phyloP scores from a whole-genome alignment of 2,329 filamentous ascomycete genomes.

The Diplocarpon rosae region DNA sequence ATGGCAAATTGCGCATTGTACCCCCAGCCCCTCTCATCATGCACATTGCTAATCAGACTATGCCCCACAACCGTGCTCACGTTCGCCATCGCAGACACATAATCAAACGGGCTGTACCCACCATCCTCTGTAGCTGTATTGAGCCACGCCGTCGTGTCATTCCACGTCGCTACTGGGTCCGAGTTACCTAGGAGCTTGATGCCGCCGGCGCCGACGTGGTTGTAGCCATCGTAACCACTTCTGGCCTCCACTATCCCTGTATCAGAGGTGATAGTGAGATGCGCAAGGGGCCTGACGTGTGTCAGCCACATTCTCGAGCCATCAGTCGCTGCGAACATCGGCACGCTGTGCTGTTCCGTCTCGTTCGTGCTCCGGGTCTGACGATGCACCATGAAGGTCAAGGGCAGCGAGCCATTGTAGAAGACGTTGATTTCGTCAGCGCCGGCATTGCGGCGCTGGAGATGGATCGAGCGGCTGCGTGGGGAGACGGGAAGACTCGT shows the following conservation, averaged over 20 bases:
- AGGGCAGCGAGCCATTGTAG: slow-evolving; percentile 4
- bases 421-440: neutral
- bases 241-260: neutral
- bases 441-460: neutral
- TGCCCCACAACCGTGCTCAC: neutral
- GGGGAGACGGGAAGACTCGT: neutral
- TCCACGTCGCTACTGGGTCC: slow-evolving; percentile 1
- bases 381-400: slow-evolving; percentile 7
- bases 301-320: slow-evolving; percentile 1
- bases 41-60: neutral
- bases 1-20: slow-evolving; percentile 6
- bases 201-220: slow-evolving; percentile 5
- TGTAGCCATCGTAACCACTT: slow-evolving; percentile 1
- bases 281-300: slow-evolving; percentile 1
- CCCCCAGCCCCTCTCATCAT: neutral
- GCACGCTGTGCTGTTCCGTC: neutral
- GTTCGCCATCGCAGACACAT: neutral
- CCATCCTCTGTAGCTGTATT: neutral
- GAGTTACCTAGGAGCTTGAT: slow-evolving; percentile 1
- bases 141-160: neutral
- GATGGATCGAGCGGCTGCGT: neutral
- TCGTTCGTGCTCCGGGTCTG: neutral
- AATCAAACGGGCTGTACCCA: neutral
- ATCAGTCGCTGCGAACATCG: slow-evolving; percentile 6
- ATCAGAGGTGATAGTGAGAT: neutral